Evolutionary conservation across 768 basidiomycete genomes (phyloP).

Genomic region (Tricholoma sp.): DNA sequence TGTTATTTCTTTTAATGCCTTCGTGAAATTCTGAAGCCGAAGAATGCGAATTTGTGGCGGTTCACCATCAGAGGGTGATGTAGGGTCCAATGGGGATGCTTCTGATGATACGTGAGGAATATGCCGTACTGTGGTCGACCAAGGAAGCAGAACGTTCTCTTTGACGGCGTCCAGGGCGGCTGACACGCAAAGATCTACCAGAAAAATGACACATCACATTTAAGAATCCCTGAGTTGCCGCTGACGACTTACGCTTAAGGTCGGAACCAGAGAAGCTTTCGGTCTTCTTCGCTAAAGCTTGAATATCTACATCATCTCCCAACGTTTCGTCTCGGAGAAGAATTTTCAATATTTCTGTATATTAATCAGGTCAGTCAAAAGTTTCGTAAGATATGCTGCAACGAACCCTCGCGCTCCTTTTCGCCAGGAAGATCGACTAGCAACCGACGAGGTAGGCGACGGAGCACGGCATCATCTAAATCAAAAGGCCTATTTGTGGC

Average conservation of each 20-base stretch:
- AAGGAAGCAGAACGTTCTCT: conserved; percentile 76
- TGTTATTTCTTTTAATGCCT: conserved; percentile 85
- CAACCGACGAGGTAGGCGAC: conserved; percentile 80
- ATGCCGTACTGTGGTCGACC: conserved; percentile 36
- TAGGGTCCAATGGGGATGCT: not conserved
- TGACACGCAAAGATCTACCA: conserved; percentile 82
- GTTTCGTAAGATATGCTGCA: not conserved
- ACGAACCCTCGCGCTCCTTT: conserved; percentile 78
- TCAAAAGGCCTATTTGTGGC: conserved; percentile 93
- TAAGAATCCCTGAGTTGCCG: not conserved
- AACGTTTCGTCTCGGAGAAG: conserved; percentile 77
- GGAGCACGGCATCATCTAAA: conserved; percentile 85
- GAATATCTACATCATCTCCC: conserved; percentile 56
- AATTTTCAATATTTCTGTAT: conserved; percentile 80
- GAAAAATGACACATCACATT: conserved; percentile 8
- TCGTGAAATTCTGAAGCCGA: conserved; percentile 62
- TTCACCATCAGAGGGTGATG: conserved; percentile 1
- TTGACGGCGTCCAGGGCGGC: conserved; percentile 92
- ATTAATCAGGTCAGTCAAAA: conserved; percentile 3
- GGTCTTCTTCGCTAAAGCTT: conserved; percentile 60
- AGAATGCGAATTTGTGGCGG: conserved; percentile 26
- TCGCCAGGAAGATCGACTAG: conserved; percentile 87
- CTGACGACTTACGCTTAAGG: conserved; percentile 69
- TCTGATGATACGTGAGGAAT: not conserved
- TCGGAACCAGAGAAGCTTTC: conserved; percentile 93